Evolutionary conservation across 2,329 filamentous ascomycete genomes (phyloP), one percentile per base, ranked within the genome.

Genomic region (Aureobasidium sp.): DNA sequence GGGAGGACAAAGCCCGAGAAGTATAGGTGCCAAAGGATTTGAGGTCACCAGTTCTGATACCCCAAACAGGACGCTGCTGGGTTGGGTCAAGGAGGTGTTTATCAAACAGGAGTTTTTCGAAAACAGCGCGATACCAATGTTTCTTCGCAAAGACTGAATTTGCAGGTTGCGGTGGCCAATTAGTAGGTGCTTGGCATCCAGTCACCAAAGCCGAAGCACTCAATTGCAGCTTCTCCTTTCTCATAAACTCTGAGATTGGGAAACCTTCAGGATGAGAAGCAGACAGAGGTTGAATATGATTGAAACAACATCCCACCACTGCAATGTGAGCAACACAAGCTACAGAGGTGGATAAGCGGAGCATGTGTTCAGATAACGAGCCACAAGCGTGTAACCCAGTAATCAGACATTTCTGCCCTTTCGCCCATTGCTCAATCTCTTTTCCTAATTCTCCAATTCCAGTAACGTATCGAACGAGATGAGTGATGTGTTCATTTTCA

Each of bases 121-220:
- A 30, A 2, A 64, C 61, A 13, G 63, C 63, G 27, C 63, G 61
- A 25, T 63, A 64, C 16, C 14, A 64, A n/a, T 61, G 36, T 47
- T 64, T 64, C 5, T 61, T 45, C 34, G 32, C 61, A 9, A 63
- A 64, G 1, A 57, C n/a, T 2, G 63, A 64, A 29, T 64, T 21
- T 0, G 63, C n/a, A n/a, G 63, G 16, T 62, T 63, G 36, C 63
- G 63, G 14, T n/a, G 39, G n/a, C 63, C 63, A 64, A 8, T 64
- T 64, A 14, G 63, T 64, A 13, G 63, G 63, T 10, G 63, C 63
- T 36, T 64, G 63, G 32, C 63, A 64, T 0, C 63, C 63, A 54
- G 63, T 64, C 14, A 64, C 59, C 41, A 64, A 32, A n/a, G 63
- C 63, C 29, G 63, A 63, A 29, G 63, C 51, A 2, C 61, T 61